A percentile compares a stretch with the other conserved stretches of the same genome.
phyloP scores from a whole-genome alignment of 1,139 yeast species.

The Entelexis sorbosivorans region DNA sequence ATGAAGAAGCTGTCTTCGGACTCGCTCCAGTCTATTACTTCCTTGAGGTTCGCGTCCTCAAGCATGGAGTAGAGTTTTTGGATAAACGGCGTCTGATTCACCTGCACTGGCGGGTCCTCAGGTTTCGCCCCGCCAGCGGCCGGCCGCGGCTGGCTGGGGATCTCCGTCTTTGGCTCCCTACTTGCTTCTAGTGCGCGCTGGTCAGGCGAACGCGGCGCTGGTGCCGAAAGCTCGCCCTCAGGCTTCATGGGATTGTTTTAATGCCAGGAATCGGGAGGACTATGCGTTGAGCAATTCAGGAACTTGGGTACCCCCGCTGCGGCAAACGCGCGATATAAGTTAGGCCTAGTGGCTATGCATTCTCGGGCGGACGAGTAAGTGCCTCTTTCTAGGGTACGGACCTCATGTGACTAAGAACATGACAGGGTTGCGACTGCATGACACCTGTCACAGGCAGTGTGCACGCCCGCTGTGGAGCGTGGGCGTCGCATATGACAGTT shows the following conservation, averaged over 20 bases:
- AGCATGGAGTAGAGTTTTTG: slow-evolving; percentile 54
- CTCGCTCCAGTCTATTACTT: slow-evolving; percentile 72
- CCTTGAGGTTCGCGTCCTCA: slow-evolving; percentile 41
- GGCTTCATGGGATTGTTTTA: neutral
- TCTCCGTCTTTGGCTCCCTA: neutral
- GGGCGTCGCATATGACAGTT: neutral
- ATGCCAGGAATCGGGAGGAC: neutral
- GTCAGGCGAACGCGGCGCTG: slow-evolving; percentile 2
- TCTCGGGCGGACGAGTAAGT: slow-evolving; percentile 4
- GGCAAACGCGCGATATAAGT: neutral
- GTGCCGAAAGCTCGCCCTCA: slow-evolving; percentile 7
- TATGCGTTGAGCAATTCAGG: neutral
- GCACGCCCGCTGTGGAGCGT: neutral
- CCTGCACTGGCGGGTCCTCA: slow-evolving; percentile 24
- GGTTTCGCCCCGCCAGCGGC: neutral
- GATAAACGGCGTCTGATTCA: slow-evolving; percentile 44
- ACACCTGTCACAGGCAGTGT: slow-evolving; percentile 5
- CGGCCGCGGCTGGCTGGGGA: neutral
- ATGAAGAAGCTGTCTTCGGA: slow-evolving; percentile 39
- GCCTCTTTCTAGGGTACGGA: neutral
- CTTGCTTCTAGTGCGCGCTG: neutral
- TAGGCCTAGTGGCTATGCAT: neutral
- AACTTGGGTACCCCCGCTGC: neutral
- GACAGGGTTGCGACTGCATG: slow-evolving; percentile 2
- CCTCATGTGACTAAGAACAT: neutral